Evolutionary conservation across 2,329 filamentous ascomycete species (phyloP).

Genomic region (Alternaria sp.): DNA sequence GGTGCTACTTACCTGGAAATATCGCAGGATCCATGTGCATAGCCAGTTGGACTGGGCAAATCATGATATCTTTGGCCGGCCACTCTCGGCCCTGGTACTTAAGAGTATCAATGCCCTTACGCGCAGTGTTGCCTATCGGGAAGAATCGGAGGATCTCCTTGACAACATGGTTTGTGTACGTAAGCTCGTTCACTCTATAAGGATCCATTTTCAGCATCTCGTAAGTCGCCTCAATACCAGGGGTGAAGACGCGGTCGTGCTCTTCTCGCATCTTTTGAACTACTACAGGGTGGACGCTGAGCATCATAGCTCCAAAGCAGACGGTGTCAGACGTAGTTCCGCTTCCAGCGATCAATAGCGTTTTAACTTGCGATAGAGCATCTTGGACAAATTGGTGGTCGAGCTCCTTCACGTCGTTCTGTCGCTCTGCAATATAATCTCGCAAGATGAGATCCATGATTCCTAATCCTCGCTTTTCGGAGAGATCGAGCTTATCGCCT

Average conservation of each 20-base stretch:
- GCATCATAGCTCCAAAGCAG: conserved; percentile 42
- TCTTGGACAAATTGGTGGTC: conserved; percentile 48
- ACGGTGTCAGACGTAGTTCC: conserved; percentile 52
- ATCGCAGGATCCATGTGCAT: conserved; percentile 44
- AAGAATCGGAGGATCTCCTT: conserved; percentile 64
- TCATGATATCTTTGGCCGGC: conserved; percentile 55
- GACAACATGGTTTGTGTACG: conserved; percentile 62
- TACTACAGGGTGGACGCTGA: conserved; percentile 39
- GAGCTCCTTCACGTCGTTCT: conserved; percentile 21
- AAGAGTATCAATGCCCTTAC: conserved; percentile 51
- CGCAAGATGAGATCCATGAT: conserved; percentile 47
- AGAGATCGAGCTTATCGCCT: conserved; percentile 44
- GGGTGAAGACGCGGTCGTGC: conserved; percentile 61
- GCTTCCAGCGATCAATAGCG: conserved; percentile 55
- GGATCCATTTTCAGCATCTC: conserved; percentile 54
- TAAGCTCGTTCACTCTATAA: conserved; percentile 59
- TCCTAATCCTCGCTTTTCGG: conserved; percentile 47
- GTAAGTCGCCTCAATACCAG: conserved; percentile 50
- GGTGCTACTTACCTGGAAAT: conserved; percentile 30
- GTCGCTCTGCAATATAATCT: conserved; percentile 35
- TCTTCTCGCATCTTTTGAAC: conserved; percentile 54
- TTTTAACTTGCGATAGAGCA: conserved; percentile 50
- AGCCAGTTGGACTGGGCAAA: conserved; percentile 53
- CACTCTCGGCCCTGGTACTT: conserved; percentile 53
- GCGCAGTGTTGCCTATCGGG: conserved; percentile 58